These are phyloP conservation scores for Dipteronia dyeriana DNA, from an alignment of 345 rosid genomes.

Conservation along the genomic window DNA sequence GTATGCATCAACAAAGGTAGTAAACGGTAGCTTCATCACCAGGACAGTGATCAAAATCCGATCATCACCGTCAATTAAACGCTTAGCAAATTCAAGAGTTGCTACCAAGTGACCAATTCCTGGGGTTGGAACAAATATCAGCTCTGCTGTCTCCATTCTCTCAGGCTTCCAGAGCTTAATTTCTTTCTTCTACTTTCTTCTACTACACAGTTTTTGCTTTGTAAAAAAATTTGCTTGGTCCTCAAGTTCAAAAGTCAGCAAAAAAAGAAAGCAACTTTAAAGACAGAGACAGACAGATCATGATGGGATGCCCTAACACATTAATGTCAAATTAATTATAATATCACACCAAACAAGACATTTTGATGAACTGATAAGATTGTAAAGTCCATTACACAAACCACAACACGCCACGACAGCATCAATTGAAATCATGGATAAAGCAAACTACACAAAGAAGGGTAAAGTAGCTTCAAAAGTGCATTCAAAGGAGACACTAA, in stretches of 20 bases:
- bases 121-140: constrained; percentile 39
- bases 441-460: background rate
- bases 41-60: constrained; percentile 38
- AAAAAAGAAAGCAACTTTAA: background rate
- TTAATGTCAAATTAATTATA: background rate
- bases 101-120: constrained; percentile 47
- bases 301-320: background rate
- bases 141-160: constrained; percentile 34
- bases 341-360: background rate
- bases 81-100: constrained; percentile 46
- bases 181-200: background rate
- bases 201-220: background rate
- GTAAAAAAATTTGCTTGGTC: background rate
- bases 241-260: background rate
- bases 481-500: too few relatives aligned
- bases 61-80: constrained; percentile 36
- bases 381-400: background rate
- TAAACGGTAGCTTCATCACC: constrained; percentile 18
- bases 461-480: background rate
- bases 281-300: background rate
- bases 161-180: background rate
- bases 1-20: constrained; percentile 7
- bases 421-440: background rate
- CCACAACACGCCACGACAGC: background rate
- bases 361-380: background rate